Evolutionary conservation across 148 eudicot species (phyloP), one percentile per base, ranked within the genome.

Genomic region (Chenopodium quinoa): DNA sequence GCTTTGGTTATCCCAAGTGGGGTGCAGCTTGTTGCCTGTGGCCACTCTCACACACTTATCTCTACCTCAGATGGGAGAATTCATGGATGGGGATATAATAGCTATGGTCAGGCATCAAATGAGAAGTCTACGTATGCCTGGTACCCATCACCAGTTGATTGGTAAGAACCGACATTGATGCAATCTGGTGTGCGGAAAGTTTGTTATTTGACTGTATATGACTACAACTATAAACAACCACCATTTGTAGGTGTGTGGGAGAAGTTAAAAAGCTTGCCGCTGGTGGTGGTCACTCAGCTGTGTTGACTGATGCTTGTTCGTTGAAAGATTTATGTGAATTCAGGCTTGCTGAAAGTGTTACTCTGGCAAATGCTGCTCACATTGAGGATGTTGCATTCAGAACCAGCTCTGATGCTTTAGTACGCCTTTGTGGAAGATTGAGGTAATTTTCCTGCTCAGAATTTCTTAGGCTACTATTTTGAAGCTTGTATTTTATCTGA

Each of bases 61-160:
- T 91, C 89, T 77, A 94, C 97, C 29, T 88, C 69, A 69, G 98
- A 94, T 68, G 98, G 99, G 75, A 87, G 99, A 81, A 97, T 97
- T 79, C 93, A 92, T 27, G 99, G 99, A 54, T 97, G 99, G 99
- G 99, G 98, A 60, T 94, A 97, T 82, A 97, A 97, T 80, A 86
- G 91, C 86, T 97, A 97, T 82, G 99, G 98, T 64, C 99, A 94
- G 78, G 99, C 99, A 22, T 95, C 99, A 78, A 92, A 94, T 82
- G 92, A 88, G 84, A 89, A 88, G 81, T 91, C 92, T 71, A 92
- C 99, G 1, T 92, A 91, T 86, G 99, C 99, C 78, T 97, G 99
- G 99, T 93, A 92, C 85, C 99, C 99, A 23, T 94, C 99, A 1
- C 99, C 99, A 19, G 91, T 97, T 87, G 99, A 97, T 86, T 97